phyloP scores from a whole-genome alignment of 169 alveolate species.

The Cryptosporidium xiaoi region DNA sequence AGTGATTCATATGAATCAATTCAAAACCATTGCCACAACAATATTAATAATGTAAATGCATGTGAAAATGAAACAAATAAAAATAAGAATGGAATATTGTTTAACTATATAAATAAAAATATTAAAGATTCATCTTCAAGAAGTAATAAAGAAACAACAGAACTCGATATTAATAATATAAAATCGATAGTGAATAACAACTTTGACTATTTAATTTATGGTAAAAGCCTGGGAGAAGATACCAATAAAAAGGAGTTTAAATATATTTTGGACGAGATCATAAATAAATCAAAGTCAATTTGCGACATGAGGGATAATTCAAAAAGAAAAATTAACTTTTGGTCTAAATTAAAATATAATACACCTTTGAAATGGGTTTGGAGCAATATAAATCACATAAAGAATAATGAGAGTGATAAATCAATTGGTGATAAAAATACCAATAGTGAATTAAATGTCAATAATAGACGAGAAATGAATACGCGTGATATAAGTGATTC shows the following conservation, averaged over 20 bases:
- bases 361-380: slow-evolving; percentile 68
- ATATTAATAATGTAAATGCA: background rate
- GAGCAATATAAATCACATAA: background rate
- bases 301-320: background rate
- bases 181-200: slow-evolving; percentile 6
- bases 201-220: background rate
- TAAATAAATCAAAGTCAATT: background rate
- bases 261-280: background rate
- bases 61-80: background rate
- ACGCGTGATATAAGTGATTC: background rate
- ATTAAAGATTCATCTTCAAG: too few relatives aligned
- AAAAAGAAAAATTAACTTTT: slow-evolving; percentile 1
- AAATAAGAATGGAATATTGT: too few relatives aligned
- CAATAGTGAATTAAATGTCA: too few relatives aligned
- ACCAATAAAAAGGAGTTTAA: slow-evolving; percentile 1
- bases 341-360: slow-evolving; percentile 36
- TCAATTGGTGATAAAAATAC: background rate
- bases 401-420: background rate
- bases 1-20: background rate
- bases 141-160: background rate
- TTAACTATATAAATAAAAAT: too few relatives aligned
- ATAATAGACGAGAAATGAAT: too few relatives aligned
- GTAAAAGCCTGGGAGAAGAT: background rate
- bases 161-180: background rate
- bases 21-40: background rate